Percentiles rank a stretch among this genome's conserved stretches.
phyloP scores from a whole-genome alignment of 208 protist species.

The Plasmodiophora brassicae region DNA sequence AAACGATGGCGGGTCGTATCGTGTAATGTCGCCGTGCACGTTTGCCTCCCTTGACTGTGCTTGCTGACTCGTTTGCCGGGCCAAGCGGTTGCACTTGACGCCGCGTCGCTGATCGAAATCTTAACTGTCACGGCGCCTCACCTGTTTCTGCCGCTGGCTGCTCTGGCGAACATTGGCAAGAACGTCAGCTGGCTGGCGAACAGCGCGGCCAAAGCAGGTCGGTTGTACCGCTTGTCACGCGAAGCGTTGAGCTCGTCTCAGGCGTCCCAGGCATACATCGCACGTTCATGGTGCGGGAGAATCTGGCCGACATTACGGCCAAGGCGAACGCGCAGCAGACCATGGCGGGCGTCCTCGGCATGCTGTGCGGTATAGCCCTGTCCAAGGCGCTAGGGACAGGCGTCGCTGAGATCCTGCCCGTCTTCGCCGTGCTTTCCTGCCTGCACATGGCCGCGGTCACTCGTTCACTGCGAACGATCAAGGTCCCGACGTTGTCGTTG shows the following conservation, averaged over 20 bases:
- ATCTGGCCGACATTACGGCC: background rate
- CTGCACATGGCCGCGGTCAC: no score
- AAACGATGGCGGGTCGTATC: no score
- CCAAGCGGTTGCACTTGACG: no score
- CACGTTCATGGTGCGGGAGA: background rate
- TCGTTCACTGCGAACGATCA: no score
- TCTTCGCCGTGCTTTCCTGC: background rate
- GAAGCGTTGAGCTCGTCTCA: no score
- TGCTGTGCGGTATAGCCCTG: background rate
- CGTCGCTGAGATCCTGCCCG: background rate
- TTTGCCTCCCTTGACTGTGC: no score
- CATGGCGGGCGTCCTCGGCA: background rate
- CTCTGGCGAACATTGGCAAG: background rate
- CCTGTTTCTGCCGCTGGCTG: background rate
- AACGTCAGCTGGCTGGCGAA: background rate
- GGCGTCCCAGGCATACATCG: background rate
- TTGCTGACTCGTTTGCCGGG: no score
- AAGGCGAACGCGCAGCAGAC: background rate
- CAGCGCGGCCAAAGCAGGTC: background rate
- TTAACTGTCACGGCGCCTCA: background rate
- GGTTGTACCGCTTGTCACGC: no score
- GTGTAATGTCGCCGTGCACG: no score
- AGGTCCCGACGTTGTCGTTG: no score
- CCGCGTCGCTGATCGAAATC: no score
- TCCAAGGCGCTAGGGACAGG: background rate